A percentile compares a stretch with the other conserved stretches of the same genome.
Evolutionary conservation across 331 rosid genomes (phyloP).

Genomic region (Quercus tomentella): DNA sequence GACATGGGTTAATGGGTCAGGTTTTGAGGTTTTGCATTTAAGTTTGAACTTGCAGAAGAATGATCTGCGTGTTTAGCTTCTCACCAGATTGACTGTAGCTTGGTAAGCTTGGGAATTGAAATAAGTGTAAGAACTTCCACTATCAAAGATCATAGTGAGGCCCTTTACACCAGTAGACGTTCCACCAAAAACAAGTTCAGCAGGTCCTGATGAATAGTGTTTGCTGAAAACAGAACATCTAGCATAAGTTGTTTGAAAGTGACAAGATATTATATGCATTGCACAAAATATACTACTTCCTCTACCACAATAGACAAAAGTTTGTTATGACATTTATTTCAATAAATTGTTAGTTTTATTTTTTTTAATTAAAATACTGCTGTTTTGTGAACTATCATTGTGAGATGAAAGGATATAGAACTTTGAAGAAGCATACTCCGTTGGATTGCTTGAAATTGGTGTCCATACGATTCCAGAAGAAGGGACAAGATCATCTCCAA

Average conservation of each 20-base stretch:
- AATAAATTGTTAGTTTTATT: too few relatives aligned
- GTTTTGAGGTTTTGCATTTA: background rate
- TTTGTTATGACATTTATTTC: too few relatives aligned
- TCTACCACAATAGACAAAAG: too few relatives aligned
- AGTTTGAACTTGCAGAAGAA: background rate
- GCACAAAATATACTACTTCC: background rate
- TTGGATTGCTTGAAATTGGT: conserved; percentile 35
- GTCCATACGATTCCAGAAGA: conserved; percentile 63
- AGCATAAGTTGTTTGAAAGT: conserved; percentile 8
- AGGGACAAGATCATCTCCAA: conserved; percentile 62
- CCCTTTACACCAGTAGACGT: conserved; percentile 45
- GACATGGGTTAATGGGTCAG: conserved; percentile 4
- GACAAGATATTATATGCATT: background rate
- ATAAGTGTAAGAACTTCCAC: conserved; percentile 85
- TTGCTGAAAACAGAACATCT: conserved; percentile 39
- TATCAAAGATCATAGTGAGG: conserved; percentile 58
- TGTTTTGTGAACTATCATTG: background rate
- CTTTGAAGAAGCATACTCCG: conserved; percentile 36
- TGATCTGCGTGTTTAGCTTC: conserved; percentile 10
- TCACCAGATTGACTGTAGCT: conserved; percentile 51
- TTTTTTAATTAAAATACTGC: too few relatives aligned
- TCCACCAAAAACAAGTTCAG: conserved; percentile 50
- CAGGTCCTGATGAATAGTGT: conserved; percentile 69
- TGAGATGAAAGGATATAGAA: conserved; percentile 1
- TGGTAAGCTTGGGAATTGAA: conserved; percentile 47